Percentiles rank a stretch among this genome's conserved stretches.
These are phyloP conservation scores for Murraya paniculata DNA, from an alignment of 345 rosid species.

Conservation along the genomic window DNA sequence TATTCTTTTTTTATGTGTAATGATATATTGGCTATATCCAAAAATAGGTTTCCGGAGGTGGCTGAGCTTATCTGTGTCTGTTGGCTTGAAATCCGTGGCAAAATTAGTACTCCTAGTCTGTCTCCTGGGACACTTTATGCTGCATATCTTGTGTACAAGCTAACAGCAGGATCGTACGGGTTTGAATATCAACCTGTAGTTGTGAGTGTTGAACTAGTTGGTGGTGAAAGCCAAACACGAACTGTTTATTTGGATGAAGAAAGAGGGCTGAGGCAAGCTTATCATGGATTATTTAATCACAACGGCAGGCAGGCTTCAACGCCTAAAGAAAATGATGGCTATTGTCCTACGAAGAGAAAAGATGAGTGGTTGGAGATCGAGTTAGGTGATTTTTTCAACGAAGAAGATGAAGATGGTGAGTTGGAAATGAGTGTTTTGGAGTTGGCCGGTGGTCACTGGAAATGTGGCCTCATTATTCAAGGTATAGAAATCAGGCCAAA, in stretches of 20 bases:
- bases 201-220: constrained; percentile 34
- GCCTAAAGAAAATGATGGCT: neutral
- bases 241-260: constrained; percentile 21
- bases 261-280: neutral
- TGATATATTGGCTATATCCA: neutral
- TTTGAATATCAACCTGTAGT: constrained; percentile 37
- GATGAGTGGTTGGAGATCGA: constrained; percentile 74
- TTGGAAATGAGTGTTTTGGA: constrained; percentile 46
- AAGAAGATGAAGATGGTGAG: constrained; percentile 32
- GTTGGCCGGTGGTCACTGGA: constrained; percentile 42
- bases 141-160: constrained; percentile 46
- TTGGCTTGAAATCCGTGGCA: constrained; percentile 52
- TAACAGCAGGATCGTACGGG: constrained; percentile 19
- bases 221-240: constrained; percentile 12
- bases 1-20: neutral
- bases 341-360: constrained; percentile 38
- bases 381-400: constrained; percentile 43
- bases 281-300: neutral
- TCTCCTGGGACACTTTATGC: constrained; percentile 42
- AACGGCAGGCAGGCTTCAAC: neutral
- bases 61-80: constrained; percentile 39
- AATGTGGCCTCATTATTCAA: constrained; percentile 51
- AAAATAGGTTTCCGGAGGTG: neutral
- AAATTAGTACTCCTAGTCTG: constrained; percentile 33
- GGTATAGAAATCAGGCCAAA: constrained; percentile 69